Evolutionary conservation across 305 asterid species (phyloP).

Genomic region (Rubia peregrina): DNA sequence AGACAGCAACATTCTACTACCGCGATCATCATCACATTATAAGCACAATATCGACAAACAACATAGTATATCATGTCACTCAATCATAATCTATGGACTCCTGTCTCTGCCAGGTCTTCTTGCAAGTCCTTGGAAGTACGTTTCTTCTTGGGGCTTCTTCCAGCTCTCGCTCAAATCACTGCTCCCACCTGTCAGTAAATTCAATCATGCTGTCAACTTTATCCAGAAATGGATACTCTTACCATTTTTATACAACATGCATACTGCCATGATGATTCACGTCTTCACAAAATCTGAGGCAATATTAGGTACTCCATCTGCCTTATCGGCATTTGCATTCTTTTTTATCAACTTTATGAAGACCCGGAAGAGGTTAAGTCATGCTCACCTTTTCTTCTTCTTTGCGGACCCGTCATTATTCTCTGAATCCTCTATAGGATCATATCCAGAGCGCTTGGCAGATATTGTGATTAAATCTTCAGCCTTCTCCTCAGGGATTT

Average conservation of each 20-base stretch:
- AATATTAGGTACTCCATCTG: no score
- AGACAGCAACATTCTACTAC: no score
- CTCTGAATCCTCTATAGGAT: constrained; percentile 11
- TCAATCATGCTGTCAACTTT: background rate
- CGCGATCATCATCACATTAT: no score
- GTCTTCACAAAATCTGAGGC: no score
- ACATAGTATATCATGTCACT: background rate
- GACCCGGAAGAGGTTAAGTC: no score
- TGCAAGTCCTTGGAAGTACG: constrained; percentile 18
- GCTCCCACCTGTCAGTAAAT: constrained; percentile 13
- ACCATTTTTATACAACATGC: background rate
- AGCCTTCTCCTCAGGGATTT: constrained; percentile 46
- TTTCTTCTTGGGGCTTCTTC: constrained; percentile 7
- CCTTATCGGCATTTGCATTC: no score
- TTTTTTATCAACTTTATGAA: no score
- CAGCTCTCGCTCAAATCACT: constrained; percentile 13
- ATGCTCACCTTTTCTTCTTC: no score
- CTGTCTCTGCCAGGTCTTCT: background rate
- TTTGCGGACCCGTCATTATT: background rate
- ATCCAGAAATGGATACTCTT: no score
- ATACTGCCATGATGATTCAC: background rate
- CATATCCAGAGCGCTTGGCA: constrained; percentile 26
- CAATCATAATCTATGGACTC: background rate
- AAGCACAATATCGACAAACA: background rate
- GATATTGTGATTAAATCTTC: constrained; percentile 37